A percentile compares a stretch with the other conserved stretches of the same genome.
Evolutionary conservation across 139 green algal species (phyloP).

Genomic region (Micromonas commoda): DNA sequence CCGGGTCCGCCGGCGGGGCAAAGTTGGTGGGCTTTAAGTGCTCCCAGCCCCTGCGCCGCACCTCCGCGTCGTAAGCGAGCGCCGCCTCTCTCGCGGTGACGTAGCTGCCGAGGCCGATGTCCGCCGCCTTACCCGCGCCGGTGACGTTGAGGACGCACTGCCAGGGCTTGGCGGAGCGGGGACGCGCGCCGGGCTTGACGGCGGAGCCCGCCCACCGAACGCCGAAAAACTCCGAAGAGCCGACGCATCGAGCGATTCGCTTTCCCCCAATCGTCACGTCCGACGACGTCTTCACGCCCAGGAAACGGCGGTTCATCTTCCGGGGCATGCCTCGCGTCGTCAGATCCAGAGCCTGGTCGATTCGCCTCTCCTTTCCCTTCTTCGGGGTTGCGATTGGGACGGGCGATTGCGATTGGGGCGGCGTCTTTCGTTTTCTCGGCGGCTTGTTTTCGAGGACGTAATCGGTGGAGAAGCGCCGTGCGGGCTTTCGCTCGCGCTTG

Average conservation of each 20-base stretch:
- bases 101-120: background rate
- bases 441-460: no score
- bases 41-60: background rate
- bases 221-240: background rate
- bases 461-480: no score
- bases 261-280: background rate
- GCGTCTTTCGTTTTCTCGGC: no score
- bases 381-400: no score
- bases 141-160: background rate
- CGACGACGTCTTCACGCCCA: no score
- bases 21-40: background rate
- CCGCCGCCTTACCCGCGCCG: background rate
- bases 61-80: background rate
- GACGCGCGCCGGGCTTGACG: no score
- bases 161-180: background rate
- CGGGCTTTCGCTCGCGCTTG: background rate
- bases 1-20: no score
- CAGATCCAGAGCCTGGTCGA: no score
- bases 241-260: background rate
- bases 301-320: no score
- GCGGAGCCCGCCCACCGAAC: background rate
- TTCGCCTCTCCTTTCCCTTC: no score
- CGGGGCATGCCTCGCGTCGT: no score
- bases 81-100: background rate
- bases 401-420: no score